Evolutionary conservation across 192 early-diverging fungal species (phyloP), one percentile per base, ranked within the genome.

Genomic region (Ramicandelaber brevisporus): DNA sequence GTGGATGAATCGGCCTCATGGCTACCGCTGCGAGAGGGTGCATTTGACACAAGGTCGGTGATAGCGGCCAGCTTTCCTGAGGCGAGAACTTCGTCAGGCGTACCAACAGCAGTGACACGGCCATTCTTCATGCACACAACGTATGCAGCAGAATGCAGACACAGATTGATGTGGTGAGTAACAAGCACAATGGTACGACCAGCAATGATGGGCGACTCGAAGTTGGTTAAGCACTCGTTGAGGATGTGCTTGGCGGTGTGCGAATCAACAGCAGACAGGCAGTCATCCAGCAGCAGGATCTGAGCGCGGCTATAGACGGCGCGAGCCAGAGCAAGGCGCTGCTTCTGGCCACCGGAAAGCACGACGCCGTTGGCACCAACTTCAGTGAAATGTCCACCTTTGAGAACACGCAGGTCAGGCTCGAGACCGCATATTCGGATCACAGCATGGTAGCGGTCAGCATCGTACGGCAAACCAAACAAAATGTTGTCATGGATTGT

Each of bases 141-240:
- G 20, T 56, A 55, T 9, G 35, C 40, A 14, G 28, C 39, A 20
- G 68, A 67, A 19, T 40, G 48, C 23, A 78, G 42, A 20, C 69
- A 73, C 20, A 69, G 32, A 6, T 63, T 44, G 9, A 78, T 66
- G 24, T 82, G 72, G 47, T 95, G 92, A 0, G 86, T 86, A 6
- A 90, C 92, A 18, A 98, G 53, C 11, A 98, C 46, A 2, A 72
- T 43, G 0, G 92, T 98, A 5, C 84, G 59, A 14, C 65, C 59
- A 2, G 38, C 40, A 61, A 98, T 59, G 27, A 85, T 46, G 11
- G 61, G 65, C 14, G 45, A n/a, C n/a, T n/a, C n/a, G n/a, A n/a
- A n/a, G n/a, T n/a, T n/a, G n/a, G n/a, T n/a, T 16, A 35, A 20
- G 16, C 36, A 52, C 5, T 52, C 38, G 11, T 48, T 30, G 29